Percentiles rank a stretch among this genome's conserved stretches.
Conservation (phyloP, 441 rosid species). For the Rhodomyrtus psidioides region DNA sequence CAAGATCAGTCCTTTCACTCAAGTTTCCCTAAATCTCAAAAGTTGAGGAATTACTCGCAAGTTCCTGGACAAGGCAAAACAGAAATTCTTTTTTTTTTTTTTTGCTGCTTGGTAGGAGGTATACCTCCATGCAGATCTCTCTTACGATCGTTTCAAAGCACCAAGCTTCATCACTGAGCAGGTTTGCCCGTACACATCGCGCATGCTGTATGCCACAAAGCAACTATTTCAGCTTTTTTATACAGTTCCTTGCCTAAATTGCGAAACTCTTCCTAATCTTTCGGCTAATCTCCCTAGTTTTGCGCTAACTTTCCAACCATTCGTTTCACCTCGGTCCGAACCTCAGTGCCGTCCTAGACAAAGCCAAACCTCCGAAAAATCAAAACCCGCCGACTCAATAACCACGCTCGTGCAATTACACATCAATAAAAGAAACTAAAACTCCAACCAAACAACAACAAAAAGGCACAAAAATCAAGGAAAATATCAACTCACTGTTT, state of each 20-base stretch:
- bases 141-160: background rate
- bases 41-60: background rate
- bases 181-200: background rate
- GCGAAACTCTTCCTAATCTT: background rate
- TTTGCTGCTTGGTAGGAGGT: background rate
- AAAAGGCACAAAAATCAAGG: too few species aligned
- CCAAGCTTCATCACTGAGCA: background rate
- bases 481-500: background rate
- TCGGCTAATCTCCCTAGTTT: too few species aligned
- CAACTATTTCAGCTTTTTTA: background rate
- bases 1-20: background rate
- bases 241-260: background rate
- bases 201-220: background rate
- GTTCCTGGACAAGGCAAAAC: background rate
- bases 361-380: background rate
- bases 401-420: background rate
- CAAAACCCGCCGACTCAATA: background rate
- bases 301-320: background rate
- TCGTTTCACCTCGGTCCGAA: background rate
- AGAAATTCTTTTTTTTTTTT: background rate
- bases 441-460: background rate
- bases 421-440: background rate
- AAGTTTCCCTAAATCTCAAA: background rate
- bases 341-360: background rate
- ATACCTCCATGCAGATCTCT: background rate